Evolutionary conservation across 2,329 filamentous ascomycete genomes (phyloP), one percentile per base, ranked within the genome.

Genomic region (Penicillium oxalicum): DNA sequence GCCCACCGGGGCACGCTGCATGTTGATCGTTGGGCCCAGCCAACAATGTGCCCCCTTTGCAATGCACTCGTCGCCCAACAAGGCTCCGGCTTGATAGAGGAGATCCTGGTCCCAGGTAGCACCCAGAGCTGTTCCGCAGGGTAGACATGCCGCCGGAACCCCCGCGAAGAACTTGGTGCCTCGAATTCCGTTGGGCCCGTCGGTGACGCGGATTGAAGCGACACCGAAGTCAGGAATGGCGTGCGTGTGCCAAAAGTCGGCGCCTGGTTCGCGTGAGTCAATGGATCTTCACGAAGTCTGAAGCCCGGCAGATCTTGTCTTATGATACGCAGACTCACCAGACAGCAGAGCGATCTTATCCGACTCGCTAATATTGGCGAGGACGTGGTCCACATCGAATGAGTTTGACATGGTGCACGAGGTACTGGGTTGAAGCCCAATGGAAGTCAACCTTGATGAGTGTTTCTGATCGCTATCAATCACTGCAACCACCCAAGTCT

Each of bases 231-330:
- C 64, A 8, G 80, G 79, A 5, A 87, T 71, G 11, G 78, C 66
- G 56, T 80, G 78, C 32, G 83, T 84, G 60, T 86, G 81, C 84
- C 84, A 87, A 60, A 86, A 86, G 67, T 87, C 83, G 55, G 78
- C 76, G 48, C 81, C 81, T 78, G 48, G 48, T 42, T 39, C n/a
- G 9, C 38, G 33, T 48, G 40, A 50, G 37, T 26, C 24, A 12
- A 40, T 34, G 9, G 26, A 18, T 18, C 18, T 18, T 18, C 2
- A 18, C 18, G 18, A 18, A 18, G 18, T 18, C 18, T 18, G 18
- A 18, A 18, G 2, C 7, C 29, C 29, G 11, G 29, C 2, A 32
- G 29, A 32, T 32, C 29, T 32, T 32, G 8, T 4, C 11, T 32
- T 7, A 4, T 8, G 29, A 32, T 4, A 32, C 7, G 7, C 29